Evolutionary conservation across 805 yeast species (phyloP), one percentile per base, ranked within the genome.

Genomic region (Wickerhamiella allomyrinae): DNA sequence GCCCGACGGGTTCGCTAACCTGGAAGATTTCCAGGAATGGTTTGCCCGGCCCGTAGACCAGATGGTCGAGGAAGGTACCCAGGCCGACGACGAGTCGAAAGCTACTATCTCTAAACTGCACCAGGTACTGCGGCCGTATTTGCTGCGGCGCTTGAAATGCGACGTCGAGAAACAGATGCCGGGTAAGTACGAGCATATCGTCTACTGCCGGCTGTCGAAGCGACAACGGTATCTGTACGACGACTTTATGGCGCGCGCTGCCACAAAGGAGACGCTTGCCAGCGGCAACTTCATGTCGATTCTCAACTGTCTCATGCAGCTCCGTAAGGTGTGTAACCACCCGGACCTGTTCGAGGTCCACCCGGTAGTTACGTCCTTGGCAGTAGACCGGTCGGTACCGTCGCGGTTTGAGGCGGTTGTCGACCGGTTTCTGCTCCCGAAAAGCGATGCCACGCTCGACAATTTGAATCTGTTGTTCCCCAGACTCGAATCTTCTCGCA

Each of bases 101-200:
- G 74, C 76, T 47, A 87, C 96, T 0, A 94, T 91, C 23, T 67
- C 82, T 10, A 81, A 93, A 55, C 68, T 91, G 42, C 99, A 91
- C 61, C 94, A 85, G 58, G 94, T 91, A 17, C 65, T 91, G 50
- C 73, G 98, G 49, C 99, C 99, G 0, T 91, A 89, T 55, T 65
- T 91, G 31, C 65, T 91, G 46, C 76, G 99, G 58, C 76, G 99
- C 49, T 70, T 91, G 56, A 91, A 91, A 58, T 85, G 83, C 17
- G 99, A 91, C 61, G 99, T 91, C 11, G 99, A 91, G 54, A 86
- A 89, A 56, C 98, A 91, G 61, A 91, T 91, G 98, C 99, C 99
- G 1, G 95, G 82, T 0, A 91, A 91, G 56, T 83, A 86, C 59
- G 99, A 91, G 58, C 99, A 91, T 59, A 78, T 91, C 45, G 77